Conservation (phyloP, 2,329 filamentous ascomycete species). For the Arthrobotrys pseudoclavata region DNA sequence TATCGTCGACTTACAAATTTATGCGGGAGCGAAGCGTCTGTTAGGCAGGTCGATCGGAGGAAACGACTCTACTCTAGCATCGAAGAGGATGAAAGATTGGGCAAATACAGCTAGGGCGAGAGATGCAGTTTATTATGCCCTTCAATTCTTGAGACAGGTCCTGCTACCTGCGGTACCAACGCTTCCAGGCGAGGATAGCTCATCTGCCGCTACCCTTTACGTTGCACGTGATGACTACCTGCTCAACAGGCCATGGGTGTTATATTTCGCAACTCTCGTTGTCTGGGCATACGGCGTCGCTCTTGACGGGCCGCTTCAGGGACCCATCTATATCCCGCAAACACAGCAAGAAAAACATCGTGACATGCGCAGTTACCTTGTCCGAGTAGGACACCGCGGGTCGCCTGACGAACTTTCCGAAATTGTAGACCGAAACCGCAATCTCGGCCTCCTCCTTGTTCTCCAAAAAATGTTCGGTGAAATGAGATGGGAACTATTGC, state of each 20-base stretch:
- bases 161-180: conserved; percentile 73
- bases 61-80: conserved; percentile 83
- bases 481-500: conserved; percentile 90
- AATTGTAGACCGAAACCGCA: conserved; percentile 83
- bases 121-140: conserved; percentile 91
- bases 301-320: conserved; percentile 80
- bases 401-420: conserved; percentile 82
- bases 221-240: conserved; percentile 88
- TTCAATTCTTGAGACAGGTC: conserved; percentile 89
- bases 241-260: conserved; percentile 91
- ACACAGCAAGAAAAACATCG: conserved; percentile 76
- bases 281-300: conserved; percentile 97
- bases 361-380: conserved; percentile 85
- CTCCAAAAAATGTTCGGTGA: conserved; percentile 84
- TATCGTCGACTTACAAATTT: conserved; percentile 97
- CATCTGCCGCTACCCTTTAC: conserved; percentile 72
- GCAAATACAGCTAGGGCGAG: conserved; percentile 84
- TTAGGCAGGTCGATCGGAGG: conserved; percentile 86
- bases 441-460: conserved; percentile 83
- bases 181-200: conserved; percentile 65
- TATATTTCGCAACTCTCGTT: conserved; percentile 91
- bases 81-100: conserved; percentile 91
- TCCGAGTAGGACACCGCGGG: conserved; percentile 77
- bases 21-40: conserved; percentile 85
- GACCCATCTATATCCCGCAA: conserved; percentile 69